phyloP scores from a whole-genome alignment of 306 rosid genomes.

The Delonix regia region DNA sequence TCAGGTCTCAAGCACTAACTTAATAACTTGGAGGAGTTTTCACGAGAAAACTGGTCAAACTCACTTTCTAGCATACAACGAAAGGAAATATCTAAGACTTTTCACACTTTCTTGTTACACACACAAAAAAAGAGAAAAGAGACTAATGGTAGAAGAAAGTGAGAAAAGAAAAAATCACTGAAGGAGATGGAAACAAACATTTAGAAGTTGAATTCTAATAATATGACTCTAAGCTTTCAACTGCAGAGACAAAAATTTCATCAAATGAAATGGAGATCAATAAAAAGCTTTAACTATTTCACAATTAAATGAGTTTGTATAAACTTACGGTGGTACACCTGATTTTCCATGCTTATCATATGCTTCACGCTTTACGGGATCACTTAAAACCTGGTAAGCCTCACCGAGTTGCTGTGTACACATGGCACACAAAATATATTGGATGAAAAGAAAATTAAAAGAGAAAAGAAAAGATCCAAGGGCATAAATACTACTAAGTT shows the following conservation, averaged over 20 bases:
- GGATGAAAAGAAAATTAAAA: background rate
- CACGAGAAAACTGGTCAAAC: background rate
- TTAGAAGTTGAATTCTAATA: background rate
- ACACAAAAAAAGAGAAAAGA: background rate
- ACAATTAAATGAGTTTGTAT: slow-evolving; percentile 2
- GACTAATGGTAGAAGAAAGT: background rate
- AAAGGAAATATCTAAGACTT: background rate
- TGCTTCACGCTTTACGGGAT: slow-evolving; percentile 72
- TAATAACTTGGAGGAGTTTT: background rate
- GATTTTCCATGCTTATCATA: slow-evolving; percentile 65
- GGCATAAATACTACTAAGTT: background rate
- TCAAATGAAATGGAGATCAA: background rate
- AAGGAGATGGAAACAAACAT: background rate
- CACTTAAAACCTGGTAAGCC: slow-evolving; percentile 74
- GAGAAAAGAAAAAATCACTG: background rate
- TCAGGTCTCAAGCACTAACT: background rate
- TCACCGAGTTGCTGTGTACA: slow-evolving; percentile 62
- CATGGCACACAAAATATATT: slow-evolving; percentile 1
- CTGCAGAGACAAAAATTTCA: background rate
- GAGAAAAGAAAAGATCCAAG: background rate
- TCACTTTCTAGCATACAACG: background rate
- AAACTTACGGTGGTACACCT: slow-evolving; percentile 58
- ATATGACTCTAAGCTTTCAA: background rate
- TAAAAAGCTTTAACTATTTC: background rate
- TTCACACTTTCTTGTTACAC: background rate